These are phyloP conservation scores for Lactifluus subvellereus DNA, from an alignment of 768 basidiomycete genomes.

Conservation along the genomic window DNA sequence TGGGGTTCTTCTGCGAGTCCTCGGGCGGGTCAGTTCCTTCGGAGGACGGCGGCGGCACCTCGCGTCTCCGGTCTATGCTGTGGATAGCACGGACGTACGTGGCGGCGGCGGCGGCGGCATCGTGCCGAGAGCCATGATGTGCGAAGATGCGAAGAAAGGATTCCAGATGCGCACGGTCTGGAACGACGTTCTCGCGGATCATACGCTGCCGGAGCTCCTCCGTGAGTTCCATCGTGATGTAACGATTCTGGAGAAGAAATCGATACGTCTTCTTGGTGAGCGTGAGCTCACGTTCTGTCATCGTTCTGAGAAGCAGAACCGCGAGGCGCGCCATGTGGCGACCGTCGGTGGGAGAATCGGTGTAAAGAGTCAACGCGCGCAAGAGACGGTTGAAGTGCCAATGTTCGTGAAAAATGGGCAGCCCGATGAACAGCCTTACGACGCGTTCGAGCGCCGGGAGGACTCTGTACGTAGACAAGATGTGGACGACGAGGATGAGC, in stretches of 20 bases:
- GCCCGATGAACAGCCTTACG: slow-evolving; percentile 31
- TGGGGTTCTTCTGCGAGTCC: background rate
- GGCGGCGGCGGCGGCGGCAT: slow-evolving; percentile 36
- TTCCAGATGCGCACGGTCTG: slow-evolving; percentile 42
- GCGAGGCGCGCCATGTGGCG: slow-evolving; percentile 7
- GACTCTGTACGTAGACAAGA: slow-evolving; percentile 48
- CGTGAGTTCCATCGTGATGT: slow-evolving; percentile 46
- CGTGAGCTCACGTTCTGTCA: slow-evolving; percentile 18
- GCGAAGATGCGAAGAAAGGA: slow-evolving; percentile 44
- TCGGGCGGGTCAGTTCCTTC: background rate
- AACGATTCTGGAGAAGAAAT: slow-evolving; percentile 34
- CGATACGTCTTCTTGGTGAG: slow-evolving; percentile 12
- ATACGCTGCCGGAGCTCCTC: slow-evolving; percentile 42
- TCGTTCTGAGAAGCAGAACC: slow-evolving; percentile 13
- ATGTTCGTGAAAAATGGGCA: slow-evolving; percentile 24
- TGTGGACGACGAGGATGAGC: slow-evolving; percentile 41
- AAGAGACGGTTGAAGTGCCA: slow-evolving; percentile 26
- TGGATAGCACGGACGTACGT: slow-evolving; percentile 40
- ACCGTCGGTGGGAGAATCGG: slow-evolving; percentile 9
- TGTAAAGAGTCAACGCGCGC: slow-evolving; percentile 13
- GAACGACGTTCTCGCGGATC: slow-evolving; percentile 37
- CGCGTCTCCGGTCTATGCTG: slow-evolving; percentile 21
- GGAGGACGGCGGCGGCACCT: background rate
- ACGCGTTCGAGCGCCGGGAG: slow-evolving; percentile 42
- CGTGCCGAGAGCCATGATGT: slow-evolving; percentile 38